Evolutionary conservation across 2,329 filamentous ascomycete species (phyloP).

Genomic region (Epichloe baconii): DNA sequence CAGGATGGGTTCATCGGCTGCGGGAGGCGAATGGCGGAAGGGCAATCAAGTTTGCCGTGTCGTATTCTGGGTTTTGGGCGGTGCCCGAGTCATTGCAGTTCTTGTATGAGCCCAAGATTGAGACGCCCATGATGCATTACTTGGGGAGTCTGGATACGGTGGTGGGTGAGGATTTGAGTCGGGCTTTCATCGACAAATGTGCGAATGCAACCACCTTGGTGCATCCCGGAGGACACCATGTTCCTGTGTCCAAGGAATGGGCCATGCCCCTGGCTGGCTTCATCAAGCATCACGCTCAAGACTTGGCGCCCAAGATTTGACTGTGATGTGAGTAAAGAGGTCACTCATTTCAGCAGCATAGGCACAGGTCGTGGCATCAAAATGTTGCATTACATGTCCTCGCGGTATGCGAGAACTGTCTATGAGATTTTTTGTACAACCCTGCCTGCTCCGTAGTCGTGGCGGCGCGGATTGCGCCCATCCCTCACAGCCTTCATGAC

Average conservation of each 20-base stretch:
- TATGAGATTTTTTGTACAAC: conserved; percentile 19
- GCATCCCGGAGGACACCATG: conserved; percentile 83
- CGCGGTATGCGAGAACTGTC: conserved; percentile 16
- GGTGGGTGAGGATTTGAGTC: conserved; percentile 64
- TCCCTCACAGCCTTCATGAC: background rate
- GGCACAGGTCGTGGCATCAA: background rate
- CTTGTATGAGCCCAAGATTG: conserved; percentile 58
- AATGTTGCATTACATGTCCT: conserved; percentile 17
- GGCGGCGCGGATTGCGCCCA: background rate
- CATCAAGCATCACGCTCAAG: conserved; percentile 33
- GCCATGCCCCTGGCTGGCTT: conserved; percentile 63
- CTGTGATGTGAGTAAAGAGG: conserved; percentile 8
- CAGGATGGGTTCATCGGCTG: conserved; percentile 31
- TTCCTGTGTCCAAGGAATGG: conserved; percentile 74
- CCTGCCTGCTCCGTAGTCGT: background rate
- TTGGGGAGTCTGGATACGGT: conserved; percentile 77
- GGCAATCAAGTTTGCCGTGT: conserved; percentile 55
- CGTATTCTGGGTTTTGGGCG: conserved; percentile 67
- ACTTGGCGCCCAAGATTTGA: conserved; percentile 14
- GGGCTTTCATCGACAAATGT: conserved; percentile 53
- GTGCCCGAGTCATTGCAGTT: conserved; percentile 47
- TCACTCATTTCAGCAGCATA: background rate
- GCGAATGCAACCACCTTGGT: conserved; percentile 41
- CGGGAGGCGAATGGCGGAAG: conserved; percentile 34
- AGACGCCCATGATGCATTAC: conserved; percentile 69